Percentiles rank a stretch among this genome's conserved stretches.
Conservation (phyloP, 192 early-diverging fungal species). For the Endogone sp. region DNA sequence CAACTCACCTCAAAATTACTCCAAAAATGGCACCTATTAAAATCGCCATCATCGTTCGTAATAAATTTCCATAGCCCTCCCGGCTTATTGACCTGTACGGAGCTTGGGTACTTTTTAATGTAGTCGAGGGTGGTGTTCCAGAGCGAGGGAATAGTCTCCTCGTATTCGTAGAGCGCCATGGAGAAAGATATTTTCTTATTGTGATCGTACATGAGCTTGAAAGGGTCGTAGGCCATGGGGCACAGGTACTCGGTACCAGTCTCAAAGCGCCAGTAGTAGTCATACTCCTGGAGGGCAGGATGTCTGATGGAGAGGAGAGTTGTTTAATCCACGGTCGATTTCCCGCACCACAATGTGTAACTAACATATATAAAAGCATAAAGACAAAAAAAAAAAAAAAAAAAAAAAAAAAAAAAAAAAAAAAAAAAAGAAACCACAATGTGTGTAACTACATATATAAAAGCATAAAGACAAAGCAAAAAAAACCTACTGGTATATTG, state of each 20-base stretch:
- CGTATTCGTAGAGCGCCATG: slow-evolving; percentile 44
- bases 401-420: slow-evolving; percentile 45
- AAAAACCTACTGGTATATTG: slow-evolving; percentile 40
- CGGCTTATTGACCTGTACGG: slow-evolving; percentile 6
- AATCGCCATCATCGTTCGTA: slow-evolving; percentile 28
- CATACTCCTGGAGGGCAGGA: slow-evolving; percentile 41
- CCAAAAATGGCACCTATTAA: slow-evolving; percentile 74
- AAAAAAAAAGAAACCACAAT: no score
- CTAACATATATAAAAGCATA: slow-evolving; percentile 45
- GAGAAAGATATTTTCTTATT: slow-evolving; percentile 46
- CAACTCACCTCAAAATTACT: slow-evolving; percentile 62
- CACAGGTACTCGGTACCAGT: slow-evolving; percentile 47
- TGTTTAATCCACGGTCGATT: no score
- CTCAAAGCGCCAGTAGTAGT: slow-evolving; percentile 60
- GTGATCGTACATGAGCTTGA: slow-evolving; percentile 49
- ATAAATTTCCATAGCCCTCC: slow-evolving; percentile 34
- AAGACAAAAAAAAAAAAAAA: slow-evolving; percentile 47
- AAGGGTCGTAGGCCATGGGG: slow-evolving; percentile 48
- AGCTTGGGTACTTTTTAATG: slow-evolving; percentile 5
- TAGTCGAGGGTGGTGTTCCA: slow-evolving; percentile 42
- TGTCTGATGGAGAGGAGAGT: slow-evolving; percentile 30
- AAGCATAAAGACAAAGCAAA: slow-evolving; percentile 43
- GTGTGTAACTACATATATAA: slow-evolving; percentile 47
- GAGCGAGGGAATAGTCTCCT: slow-evolving; percentile 43
- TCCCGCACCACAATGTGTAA: no score